A percentile compares a stretch with the other conserved stretches of the same genome.
These are phyloP conservation scores for Termitomyces titanicus DNA, from an alignment of 768 basidiomycete genomes.

Conservation along the genomic window DNA sequence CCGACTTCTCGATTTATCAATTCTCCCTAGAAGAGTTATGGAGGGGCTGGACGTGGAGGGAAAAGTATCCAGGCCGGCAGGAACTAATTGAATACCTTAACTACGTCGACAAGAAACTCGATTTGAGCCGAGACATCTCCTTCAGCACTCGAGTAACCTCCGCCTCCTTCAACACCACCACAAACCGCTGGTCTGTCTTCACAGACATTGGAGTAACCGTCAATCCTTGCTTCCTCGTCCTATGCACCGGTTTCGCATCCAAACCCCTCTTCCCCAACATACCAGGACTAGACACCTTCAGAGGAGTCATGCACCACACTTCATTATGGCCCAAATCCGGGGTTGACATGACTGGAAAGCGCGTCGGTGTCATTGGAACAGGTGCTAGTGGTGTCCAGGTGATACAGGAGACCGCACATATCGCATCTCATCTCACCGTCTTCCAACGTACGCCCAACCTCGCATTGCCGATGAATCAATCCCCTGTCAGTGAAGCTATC, in stretches of 20 bases:
- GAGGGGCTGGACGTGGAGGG: conserved; percentile 22
- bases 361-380: conserved; percentile 25
- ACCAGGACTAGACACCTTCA: conserved; percentile 19
- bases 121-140: conserved; percentile 18
- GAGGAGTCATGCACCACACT: conserved; percentile 21
- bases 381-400: conserved; percentile 25
- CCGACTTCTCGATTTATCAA: conserved; percentile 22
- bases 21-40: conserved; percentile 21
- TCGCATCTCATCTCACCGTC: conserved; percentile 20
- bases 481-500: conserved; percentile 7
- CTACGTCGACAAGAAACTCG: conserved; percentile 20
- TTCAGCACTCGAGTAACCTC: conserved; percentile 20
- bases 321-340: conserved; percentile 19
- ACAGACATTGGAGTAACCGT: conserved; percentile 16
- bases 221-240: conserved; percentile 18
- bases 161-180: conserved; percentile 16
- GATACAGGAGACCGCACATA: conserved; percentile 19
- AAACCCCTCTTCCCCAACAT: conserved; percentile 19
- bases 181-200: conserved; percentile 19
- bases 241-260: conserved; percentile 22
- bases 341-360: conserved; percentile 20
- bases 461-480: conserved; percentile 18
- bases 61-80: conserved; percentile 13
- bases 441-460: conserved; percentile 25
- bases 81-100: conserved; percentile 21